Conservation (phyloP, 208 protist genomes). For the Trypanosoma brucei region DNA sequence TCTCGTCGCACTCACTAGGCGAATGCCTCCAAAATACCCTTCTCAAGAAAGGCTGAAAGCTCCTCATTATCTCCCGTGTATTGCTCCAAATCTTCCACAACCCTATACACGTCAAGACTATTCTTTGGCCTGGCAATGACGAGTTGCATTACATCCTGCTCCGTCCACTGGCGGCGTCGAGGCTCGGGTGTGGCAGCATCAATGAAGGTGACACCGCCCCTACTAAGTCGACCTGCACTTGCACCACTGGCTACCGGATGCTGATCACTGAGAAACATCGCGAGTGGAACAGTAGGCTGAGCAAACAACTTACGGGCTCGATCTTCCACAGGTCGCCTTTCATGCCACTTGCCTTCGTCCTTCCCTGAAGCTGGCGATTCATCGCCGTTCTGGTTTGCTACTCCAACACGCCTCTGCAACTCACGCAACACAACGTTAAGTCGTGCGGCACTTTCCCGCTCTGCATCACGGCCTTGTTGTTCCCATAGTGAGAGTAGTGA, state of each 20-base stretch:
- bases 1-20: neutral
- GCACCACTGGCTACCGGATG: neutral
- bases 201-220: neutral
- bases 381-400: constrained; percentile 2
- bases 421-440: constrained; percentile 10
- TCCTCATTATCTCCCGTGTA: constrained; percentile 40
- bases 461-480: constrained; percentile 20
- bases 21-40: constrained; percentile 28
- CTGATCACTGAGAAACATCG: constrained; percentile 11
- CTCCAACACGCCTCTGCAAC: neutral
- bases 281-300: constrained; percentile 21
- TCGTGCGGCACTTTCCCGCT: constrained; percentile 23
- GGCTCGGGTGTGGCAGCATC: neutral
- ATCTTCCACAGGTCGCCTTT: neutral
- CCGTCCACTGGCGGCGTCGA: constrained; percentile 22
- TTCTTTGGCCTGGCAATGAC: constrained; percentile 46
- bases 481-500: constrained; percentile 38
- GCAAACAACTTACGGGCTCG: constrained; percentile 16
- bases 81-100: constrained; percentile 54
- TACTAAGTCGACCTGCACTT: neutral
- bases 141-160: constrained; percentile 52
- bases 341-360: constrained; percentile 13
- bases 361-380: neutral
- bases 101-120: constrained; percentile 51
- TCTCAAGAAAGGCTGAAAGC: constrained; percentile 34